Evolutionary conservation across 73 alveolate species (phyloP).

Genomic region (Loxodes magnus): DNA sequence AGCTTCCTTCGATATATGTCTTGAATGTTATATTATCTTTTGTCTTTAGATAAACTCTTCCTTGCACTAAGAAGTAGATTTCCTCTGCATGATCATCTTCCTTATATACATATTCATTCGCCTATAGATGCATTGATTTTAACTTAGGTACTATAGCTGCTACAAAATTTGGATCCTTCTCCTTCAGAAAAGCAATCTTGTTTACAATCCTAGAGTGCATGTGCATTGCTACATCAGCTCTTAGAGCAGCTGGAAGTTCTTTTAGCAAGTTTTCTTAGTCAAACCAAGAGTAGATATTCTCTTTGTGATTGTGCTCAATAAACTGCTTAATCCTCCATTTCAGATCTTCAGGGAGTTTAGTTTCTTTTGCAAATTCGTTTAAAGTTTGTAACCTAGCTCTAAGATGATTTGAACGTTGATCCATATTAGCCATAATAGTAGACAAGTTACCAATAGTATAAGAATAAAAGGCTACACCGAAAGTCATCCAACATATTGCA

Average conservation of each 20-base stretch:
- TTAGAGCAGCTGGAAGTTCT: conserved; percentile 12
- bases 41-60: conserved; percentile 9
- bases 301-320: conserved; percentile 1
- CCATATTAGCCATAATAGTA: conserved; percentile 19
- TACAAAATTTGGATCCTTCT: conserved; percentile 15
- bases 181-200: conserved; percentile 9
- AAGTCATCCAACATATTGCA: conserved; percentile 46
- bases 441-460: conserved; percentile 48
- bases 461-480: conserved; percentile 60
- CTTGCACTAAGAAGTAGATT: conserved; percentile 11
- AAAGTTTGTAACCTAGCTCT: conserved; percentile 1
- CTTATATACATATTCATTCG: conserved; percentile 10
- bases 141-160: conserved; percentile 10
- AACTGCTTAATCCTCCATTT: not conserved
- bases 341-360: conserved; percentile 12
- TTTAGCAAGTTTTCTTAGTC: conserved; percentile 7
- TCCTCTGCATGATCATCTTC: conserved; percentile 14
- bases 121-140: not conserved
- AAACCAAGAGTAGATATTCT: conserved; percentile 4
- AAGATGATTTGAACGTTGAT: not conserved
- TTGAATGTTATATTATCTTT: conserved; percentile 2
- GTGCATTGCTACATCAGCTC: conserved; percentile 13
- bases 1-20: conserved; percentile 15
- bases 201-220: conserved; percentile 8
- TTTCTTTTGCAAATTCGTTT: conserved; percentile 14